Evolutionary conservation across 345 rosid species (phyloP).

Genomic region (Pelargonium nanum): DNA sequence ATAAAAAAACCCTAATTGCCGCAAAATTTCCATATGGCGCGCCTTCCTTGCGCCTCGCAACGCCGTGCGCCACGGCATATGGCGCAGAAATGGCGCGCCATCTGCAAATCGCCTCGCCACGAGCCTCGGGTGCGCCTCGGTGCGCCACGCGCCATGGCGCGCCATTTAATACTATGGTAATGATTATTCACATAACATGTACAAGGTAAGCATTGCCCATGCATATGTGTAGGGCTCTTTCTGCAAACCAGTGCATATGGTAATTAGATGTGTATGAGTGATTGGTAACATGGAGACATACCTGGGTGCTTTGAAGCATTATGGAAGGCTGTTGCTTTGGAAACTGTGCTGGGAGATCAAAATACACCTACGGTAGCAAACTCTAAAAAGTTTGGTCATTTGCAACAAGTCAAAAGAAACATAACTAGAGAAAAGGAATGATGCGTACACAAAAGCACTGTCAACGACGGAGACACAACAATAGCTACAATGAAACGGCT

Average conservation of each 20-base stretch:
- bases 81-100: no score
- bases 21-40: no score
- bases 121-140: no score
- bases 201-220: neutral
- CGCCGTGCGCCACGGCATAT: no score
- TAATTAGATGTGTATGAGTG: neutral
- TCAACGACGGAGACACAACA: no score
- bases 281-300: conserved; percentile 9
- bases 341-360: conserved; percentile 59
- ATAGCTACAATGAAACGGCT: no score
- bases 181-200: neutral
- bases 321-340: conserved; percentile 80
- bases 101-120: no score
- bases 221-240: neutral
- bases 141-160: no score
- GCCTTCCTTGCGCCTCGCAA: no score
- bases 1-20: no score
- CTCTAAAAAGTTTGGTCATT: neutral
- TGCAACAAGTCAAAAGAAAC: neutral
- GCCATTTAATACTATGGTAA: no score
- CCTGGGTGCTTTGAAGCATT: conserved; percentile 84
- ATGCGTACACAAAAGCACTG: no score
- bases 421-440: neutral
- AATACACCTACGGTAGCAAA: conserved; percentile 45
- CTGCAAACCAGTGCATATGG: neutral